Evolutionary conservation across 768 basidiomycete genomes (phyloP).

Genomic region (Rhizopogon salebrosus): DNA sequence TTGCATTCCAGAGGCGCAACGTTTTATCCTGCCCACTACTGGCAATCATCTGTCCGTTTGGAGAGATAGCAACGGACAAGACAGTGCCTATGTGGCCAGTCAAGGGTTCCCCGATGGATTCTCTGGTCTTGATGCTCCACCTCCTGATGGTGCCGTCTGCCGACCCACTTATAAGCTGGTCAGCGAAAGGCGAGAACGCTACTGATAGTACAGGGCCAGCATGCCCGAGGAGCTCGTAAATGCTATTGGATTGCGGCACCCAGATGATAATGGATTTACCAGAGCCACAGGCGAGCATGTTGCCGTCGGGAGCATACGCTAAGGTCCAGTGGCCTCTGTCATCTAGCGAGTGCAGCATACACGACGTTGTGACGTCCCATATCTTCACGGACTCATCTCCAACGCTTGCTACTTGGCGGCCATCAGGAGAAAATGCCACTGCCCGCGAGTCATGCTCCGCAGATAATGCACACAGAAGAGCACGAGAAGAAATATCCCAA

Average conservation of each 20-base stretch:
- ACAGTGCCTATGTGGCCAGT: not conserved
- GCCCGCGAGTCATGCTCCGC: not conserved
- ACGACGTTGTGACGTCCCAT: not conserved
- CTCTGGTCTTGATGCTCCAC: too few relatives aligned
- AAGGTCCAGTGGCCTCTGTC: too few relatives aligned
- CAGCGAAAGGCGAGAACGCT: not conserved
- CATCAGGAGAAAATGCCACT: not conserved
- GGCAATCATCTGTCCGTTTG: not conserved
- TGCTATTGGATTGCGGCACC: too few relatives aligned
- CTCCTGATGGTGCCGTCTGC: too few relatives aligned
- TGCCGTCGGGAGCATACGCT: too few relatives aligned
- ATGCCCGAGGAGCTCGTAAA: not conserved
- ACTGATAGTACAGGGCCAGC: not conserved
- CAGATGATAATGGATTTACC: too few relatives aligned
- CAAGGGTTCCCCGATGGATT: too few relatives aligned
- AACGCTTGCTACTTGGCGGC: not conserved
- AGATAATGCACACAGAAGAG: too few relatives aligned
- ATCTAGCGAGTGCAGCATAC: too few relatives aligned
- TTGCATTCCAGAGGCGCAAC: conserved; percentile 3
- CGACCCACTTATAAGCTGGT: too few relatives aligned
- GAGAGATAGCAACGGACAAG: not conserved
- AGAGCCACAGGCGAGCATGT: too few relatives aligned
- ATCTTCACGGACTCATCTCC: not conserved
- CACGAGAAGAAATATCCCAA: not conserved
- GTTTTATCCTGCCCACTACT: not conserved